Evolutionary conservation across 768 basidiomycete genomes (phyloP), one percentile per base, ranked within the genome.

Genomic region (Omphalotus guepiniiformis): DNA sequence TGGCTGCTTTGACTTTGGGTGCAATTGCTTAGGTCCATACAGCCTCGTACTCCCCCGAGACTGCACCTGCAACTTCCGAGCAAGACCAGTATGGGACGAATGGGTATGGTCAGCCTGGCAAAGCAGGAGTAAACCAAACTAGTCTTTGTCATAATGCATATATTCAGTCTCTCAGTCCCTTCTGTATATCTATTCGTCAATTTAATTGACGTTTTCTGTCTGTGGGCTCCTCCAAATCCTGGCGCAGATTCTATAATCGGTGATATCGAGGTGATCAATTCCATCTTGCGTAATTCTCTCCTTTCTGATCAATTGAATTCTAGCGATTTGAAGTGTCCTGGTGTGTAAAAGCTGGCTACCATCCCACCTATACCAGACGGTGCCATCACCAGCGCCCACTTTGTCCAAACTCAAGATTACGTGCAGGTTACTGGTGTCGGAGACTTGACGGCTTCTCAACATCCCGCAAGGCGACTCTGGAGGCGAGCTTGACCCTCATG

Each of bases 91-190:
- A 70, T 6, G 83, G 81, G 13, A 81, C 80, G 12, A 83, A 87
- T 61, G 64, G 73, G 47, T 92, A 88, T 61, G 82, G 82, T 6
- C n/a, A n/a, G n/a, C n/a, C n/a, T n/a, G n/a, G n/a, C n/a, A n/a
- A n/a, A n/a, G 72, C 75, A 2, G 66, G 61, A 15, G 61, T 69
- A 40, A 78, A 70, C 59, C 82, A 81, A 62, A 70, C 65, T 4
- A 83, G 82, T 3, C 62, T 64, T 47, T 91, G 88, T 63, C 88
- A 89, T 57, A 81, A 81, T 53, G 76, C 73, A 8, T 82, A 76
- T 58, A 51, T 83, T 81, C 58, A 52, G 78, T 62, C n/a, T 37
- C 29, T 30, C 28, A 38, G n/a, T n/a, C n/a, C 32, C 32, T 46
- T 22, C 34, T 18, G 4, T n/a, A n/a, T n/a, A n/a, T n/a, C n/a